These are phyloP conservation scores for Paxillus involutus DNA, from an alignment of 768 basidiomycete species.

Conservation along the genomic window DNA sequence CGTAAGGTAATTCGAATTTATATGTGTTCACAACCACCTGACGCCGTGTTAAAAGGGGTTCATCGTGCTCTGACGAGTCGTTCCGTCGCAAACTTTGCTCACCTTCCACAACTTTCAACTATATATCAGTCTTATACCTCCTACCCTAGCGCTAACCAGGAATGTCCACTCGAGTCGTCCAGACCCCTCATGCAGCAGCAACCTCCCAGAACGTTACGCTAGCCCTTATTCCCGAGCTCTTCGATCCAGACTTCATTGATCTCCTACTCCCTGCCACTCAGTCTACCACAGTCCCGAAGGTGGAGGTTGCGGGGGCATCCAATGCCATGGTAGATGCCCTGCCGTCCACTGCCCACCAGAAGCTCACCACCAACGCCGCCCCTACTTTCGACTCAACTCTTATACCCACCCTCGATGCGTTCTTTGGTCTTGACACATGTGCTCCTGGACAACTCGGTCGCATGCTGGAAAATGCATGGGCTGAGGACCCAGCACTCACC, in stretches of 20 bases:
- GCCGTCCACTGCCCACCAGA: conserved; percentile 39
- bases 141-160: neutral
- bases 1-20: too few relatives aligned
- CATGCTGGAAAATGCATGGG: conserved; percentile 53
- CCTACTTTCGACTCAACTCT: conserved; percentile 51
- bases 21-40: too few relatives aligned
- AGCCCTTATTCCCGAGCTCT: conserved; percentile 59
- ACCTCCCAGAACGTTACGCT: conserved; percentile 48
- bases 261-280: conserved; percentile 44
- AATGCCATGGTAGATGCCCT: conserved; percentile 62
- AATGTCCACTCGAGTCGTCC: neutral
- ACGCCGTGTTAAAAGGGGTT: too few relatives aligned
- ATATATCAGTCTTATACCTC: too few relatives aligned
- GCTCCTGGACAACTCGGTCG: conserved; percentile 27
- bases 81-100: neutral
- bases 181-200: conserved; percentile 8
- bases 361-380: conserved; percentile 50
- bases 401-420: conserved; percentile 57
- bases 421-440: conserved; percentile 38
- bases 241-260: conserved; percentile 55
- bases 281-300: neutral
- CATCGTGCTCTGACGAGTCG: neutral
- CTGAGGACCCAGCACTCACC: conserved; percentile 55
- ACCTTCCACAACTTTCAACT: too few relatives aligned
- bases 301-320: neutral